Evolutionary conservation across 2,329 filamentous ascomycete species (phyloP), one percentile per base, ranked within the genome.

Genomic region (Dactylellina parvicollis): DNA sequence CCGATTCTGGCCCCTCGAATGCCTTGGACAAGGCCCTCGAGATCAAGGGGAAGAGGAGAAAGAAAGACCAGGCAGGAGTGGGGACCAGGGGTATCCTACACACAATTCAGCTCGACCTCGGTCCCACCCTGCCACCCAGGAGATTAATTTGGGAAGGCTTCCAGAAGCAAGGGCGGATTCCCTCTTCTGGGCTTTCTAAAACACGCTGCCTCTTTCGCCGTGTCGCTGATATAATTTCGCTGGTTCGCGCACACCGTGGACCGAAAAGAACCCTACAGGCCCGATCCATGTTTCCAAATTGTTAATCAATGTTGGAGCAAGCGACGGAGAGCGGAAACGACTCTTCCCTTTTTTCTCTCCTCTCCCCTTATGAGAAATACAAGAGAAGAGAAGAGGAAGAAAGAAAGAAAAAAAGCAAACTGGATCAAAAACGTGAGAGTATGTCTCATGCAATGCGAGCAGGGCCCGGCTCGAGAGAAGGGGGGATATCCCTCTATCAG

Each of bases 81-180:
- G 59, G 67, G 59, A 44, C 67, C 42, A 60, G 64, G 64, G 64
- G 54, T 67, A 30, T 47, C 38, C 47, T n/a, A n/a, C n/a, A n/a
- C n/a, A n/a, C n/a, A n/a, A 34, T 47, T 55, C 49, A 55, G 59
- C 60, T 40, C 42, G 40, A n/a, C 38, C 20, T 42, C 2, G 20
- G 1, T 38, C n/a, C n/a, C n/a, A n/a, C n/a, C n/a, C n/a, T n/a
- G n/a, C 38, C 52, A 47, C 46, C 60, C 52, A 61, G 60, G 60
- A 73, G 60, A 73, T 73, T 73, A 73, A 73, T 73, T 61, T 65
- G 69, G n/a, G 69, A 73, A 73, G 62, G 60, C 69, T 73, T 73
- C 69, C 60, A 66, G 69, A 73, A 73, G 69, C 69, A 73, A 73
- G 69, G 69, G 69, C 69, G 38, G 54, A 61, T 73, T 66, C 69